These are phyloP conservation scores for Trichosporon asahii DNA, from an alignment of 1,284 basidiomycete species.

Conservation along the genomic window DNA sequence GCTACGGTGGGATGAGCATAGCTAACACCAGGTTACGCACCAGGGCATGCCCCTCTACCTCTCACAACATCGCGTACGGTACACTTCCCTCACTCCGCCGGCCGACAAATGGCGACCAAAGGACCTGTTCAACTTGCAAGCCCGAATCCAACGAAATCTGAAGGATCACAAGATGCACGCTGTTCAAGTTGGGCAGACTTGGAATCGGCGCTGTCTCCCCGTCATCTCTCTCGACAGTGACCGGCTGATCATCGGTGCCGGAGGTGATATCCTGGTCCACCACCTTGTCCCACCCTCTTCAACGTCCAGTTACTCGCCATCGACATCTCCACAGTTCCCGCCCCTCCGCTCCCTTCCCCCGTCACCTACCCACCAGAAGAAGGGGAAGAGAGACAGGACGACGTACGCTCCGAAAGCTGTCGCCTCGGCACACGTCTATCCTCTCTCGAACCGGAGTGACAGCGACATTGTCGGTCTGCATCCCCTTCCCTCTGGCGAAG, in stretches of 20 bases:
- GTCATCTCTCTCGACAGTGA: conserved; percentile 29
- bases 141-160: conserved; percentile 27
- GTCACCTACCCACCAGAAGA: background rate
- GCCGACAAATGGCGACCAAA: conserved; percentile 24
- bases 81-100: conserved; percentile 30
- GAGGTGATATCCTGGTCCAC: conserved; percentile 35
- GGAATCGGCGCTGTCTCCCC: conserved; percentile 41
- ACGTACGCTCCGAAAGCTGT: conserved; percentile 2
- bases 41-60: conserved; percentile 41
- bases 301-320: background rate
- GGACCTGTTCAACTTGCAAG: conserved; percentile 29
- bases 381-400: background rate
- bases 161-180: conserved; percentile 33
- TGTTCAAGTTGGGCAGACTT: conserved; percentile 39
- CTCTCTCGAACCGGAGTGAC: conserved; percentile 27
- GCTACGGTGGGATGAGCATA: too few relatives aligned
- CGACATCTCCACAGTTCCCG: background rate
- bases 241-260: conserved; percentile 36
- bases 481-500: conserved; percentile 19
- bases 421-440: conserved; percentile 22
- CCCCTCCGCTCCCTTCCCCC: background rate
- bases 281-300: conserved; percentile 20
- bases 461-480: conserved; percentile 41
- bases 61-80: conserved; percentile 26
- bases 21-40: conserved; percentile 28